Percentiles rank a stretch among this genome's conserved stretches.
Conservation (phyloP, 306 rosid species). For the Gleditsia sinensis region DNA sequence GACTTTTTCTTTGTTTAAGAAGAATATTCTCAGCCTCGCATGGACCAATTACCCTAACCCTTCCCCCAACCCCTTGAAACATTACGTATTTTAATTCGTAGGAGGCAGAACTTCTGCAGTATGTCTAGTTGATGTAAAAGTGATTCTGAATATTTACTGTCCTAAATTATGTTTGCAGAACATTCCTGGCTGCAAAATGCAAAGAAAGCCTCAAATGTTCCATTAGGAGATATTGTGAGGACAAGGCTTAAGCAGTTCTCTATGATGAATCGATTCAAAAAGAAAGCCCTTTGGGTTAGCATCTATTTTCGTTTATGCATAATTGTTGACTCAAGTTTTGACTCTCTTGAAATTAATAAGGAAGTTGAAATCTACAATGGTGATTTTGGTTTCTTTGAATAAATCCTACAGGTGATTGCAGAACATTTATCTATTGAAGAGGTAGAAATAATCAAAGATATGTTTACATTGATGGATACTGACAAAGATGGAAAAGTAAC, state of each 20-base stretch:
- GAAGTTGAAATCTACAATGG: background rate
- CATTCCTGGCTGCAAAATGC: conserved; percentile 95
- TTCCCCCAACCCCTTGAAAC: background rate
- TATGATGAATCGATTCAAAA: conserved; percentile 93
- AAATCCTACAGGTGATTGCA: conserved; percentile 77
- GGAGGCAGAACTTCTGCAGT: conserved; percentile 23
- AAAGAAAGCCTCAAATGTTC: conserved; percentile 90
- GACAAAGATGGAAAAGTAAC: conserved; percentile 87
- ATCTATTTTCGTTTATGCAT: conserved; percentile 28
- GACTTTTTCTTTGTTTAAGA: background rate
- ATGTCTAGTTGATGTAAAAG: conserved; percentile 20
- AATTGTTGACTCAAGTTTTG: conserved; percentile 32
- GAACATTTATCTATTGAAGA: conserved; percentile 90
- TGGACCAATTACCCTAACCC: background rate
- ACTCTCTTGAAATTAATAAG: conserved; percentile 12
- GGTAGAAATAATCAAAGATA: conserved; percentile 91
- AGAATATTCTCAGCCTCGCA: conserved; percentile 2
- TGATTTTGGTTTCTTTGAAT: conserved; percentile 35
- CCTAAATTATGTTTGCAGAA: conserved; percentile 50
- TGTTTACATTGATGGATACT: conserved; percentile 89
- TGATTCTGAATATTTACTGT: conserved; percentile 24
- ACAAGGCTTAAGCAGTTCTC: conserved; percentile 92
- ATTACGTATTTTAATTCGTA: background rate
- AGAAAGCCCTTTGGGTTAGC: conserved; percentile 91
- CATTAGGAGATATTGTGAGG: conserved; percentile 90